Evolutionary conservation across 257 asterid genomes (phyloP).

Genomic region (Solanum stenotomum): DNA sequence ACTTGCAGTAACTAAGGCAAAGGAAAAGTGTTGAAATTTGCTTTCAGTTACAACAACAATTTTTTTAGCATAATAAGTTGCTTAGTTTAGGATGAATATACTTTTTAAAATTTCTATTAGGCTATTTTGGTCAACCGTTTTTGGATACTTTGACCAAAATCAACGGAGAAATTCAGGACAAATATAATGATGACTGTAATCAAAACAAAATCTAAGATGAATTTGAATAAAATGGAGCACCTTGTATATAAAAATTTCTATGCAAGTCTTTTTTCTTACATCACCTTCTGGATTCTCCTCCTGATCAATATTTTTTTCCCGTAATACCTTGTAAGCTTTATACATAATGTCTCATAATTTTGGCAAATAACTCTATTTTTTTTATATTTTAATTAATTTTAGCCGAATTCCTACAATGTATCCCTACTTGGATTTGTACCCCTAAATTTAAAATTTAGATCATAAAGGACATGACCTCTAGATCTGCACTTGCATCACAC

Average conservation of each 20-base stretch:
- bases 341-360: background rate
- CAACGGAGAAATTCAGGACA: background rate
- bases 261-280: background rate
- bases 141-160: background rate
- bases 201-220: background rate
- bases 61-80: background rate
- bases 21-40: background rate
- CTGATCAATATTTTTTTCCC: background rate
- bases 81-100: background rate
- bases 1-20: background rate
- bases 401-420: background rate
- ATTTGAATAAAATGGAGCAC: background rate
- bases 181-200: background rate
- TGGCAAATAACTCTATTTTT: background rate
- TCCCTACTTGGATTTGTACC: background rate
- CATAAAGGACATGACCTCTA: background rate
- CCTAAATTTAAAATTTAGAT: background rate
- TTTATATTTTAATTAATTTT: too few species aligned
- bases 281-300: background rate
- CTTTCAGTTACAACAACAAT: background rate
- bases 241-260: background rate
- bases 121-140: background rate
- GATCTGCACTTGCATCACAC: background rate
- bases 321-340: background rate
- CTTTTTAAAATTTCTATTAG: background rate